Base-by-base conservation (phyloP, 164 flowering plant genomes). In the Chimonanthus salicifolius region DNA sequence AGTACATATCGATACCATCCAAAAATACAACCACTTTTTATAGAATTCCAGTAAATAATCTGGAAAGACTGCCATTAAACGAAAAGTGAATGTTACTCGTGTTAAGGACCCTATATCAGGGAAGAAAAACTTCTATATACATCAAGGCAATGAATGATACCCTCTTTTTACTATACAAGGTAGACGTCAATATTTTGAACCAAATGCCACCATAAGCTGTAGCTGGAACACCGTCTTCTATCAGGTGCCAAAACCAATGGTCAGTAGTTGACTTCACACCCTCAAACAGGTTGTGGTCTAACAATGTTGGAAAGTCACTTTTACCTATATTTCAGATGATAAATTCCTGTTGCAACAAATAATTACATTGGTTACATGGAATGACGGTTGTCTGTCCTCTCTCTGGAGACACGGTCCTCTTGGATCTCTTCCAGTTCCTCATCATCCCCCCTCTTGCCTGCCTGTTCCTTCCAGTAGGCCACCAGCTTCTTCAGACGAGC, bases 401-500 rank as follows among this genome's bases (percentile, higher is more conserved):
- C 94, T 80, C 75, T 87, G 7, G 74, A 5, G 6, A 78, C 62
- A 6, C 90, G 83, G 67, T 89, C 93, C 13, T 91, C 97, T 81
- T 85, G 89, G 62, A 96, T 90, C 76, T 96, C 99, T 78, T 92
- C 98, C 6, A 88, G 78, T 1, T 94, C 98, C 62, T 96, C 99
- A 21, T 90, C 90, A 10, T 92, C 94, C 2, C 83, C 87, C 70
- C 79, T 91, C 80, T 78, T 89, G 6, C 97, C 99, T 6, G 99
- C 99, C 78, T 92, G 97, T 64, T 92, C 98, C 79, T 90, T 96
- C 97, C 98, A 96, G 77, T 94, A 88, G 7, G 92, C 88, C 11
- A 96, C 94, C 75, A 91, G 60, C 79, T 88, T 96, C 78, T 89
- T 96, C 74, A 96, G 73, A 1, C 98, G 94, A 45, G 84, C 93